Conservation (phyloP, 371 early-diverging fungal species). For the Rhizopus delemar region DNA sequence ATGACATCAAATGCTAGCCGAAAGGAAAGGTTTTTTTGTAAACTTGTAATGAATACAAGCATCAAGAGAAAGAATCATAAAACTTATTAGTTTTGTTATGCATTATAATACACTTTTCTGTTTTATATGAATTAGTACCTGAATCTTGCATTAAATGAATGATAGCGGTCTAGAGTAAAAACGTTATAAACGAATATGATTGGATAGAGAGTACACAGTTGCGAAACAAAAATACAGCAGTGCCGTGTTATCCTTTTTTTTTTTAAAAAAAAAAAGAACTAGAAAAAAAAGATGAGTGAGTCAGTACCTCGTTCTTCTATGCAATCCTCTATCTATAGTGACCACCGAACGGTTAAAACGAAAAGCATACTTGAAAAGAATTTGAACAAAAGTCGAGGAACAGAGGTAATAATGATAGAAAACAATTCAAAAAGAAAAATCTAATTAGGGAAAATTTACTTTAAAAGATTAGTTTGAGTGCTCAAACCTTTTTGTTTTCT, state of each 20-base stretch:
- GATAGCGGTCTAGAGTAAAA: too few relatives aligned
- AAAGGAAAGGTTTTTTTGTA: too few relatives aligned
- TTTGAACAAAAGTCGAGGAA: conserved; percentile 62
- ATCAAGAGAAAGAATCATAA: too few relatives aligned
- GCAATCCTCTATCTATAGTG: conserved; percentile 44
- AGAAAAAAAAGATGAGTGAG: conserved; percentile 23
- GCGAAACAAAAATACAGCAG: too few relatives aligned
- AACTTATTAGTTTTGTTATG: too few relatives aligned
- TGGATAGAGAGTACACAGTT: too few relatives aligned
- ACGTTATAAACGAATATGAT: too few relatives aligned
- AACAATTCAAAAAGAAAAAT: neutral
- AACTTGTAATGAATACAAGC: too few relatives aligned
- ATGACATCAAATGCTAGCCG: too few relatives aligned
- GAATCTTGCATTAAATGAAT: too few relatives aligned
- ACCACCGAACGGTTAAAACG: conserved; percentile 28
- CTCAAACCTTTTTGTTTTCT: conserved; percentile 89
- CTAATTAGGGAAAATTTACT: neutral
- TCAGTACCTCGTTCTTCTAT: conserved; percentile 33
- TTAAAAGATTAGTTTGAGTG: conserved; percentile 75
- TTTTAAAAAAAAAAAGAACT: neutral
- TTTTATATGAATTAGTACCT: too few relatives aligned
- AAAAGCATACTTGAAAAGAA: conserved; percentile 64
- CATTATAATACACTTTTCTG: too few relatives aligned
- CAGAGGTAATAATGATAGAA: conserved; percentile 51
- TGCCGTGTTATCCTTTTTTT: neutral